Evolutionary conservation across 305 asterid species (phyloP), one percentile per base, ranked within the genome.

Genomic region (Ajuga reptans): DNA sequence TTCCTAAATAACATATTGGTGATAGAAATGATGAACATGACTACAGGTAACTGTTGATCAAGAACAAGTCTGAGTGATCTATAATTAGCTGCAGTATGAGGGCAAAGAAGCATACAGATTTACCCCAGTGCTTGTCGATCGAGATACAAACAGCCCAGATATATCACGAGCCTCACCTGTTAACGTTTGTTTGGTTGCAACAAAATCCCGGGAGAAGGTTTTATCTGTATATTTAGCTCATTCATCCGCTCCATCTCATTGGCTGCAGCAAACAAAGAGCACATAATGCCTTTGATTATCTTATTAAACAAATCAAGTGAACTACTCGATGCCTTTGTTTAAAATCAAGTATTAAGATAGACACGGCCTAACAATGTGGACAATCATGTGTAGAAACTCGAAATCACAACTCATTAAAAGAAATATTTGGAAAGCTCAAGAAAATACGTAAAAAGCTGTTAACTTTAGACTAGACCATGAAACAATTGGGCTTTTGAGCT

Each of bases 241-340:
- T 81, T 74, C 93, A 79, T 84, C 67, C 96, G 82, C 47, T 79
- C 81, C 83, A 92, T 84, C 80, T 90, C 98, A 21, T 72, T 75
- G 68, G 85, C 98, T 90, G 90, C 82, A 78, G 70, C 42, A 16
- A 21, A 69, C 12, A 39, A 60, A 56, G 39, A 33, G 52, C 39
- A 11, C 43, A 9, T 18, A 21, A 37, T 16, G 52, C 41, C 17
- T 41, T 54, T 45, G 36, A 47, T 31, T 57, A 42, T 51, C 65
- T 15, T 29, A 61, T 6, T 29, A 16, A 39, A 68, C 41, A 12
- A 69, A 46, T 37, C 43, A 6, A 39, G 47, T 53, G 4, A 58
- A 15, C 36, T 52, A 24, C 36, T 53, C 47, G 59, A 16, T n/a
- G 14, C 41, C 66, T 10, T 66, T 31, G 12, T n/a, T 60, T n/a